Evolutionary conservation across 164 flowering plant species (phyloP).

Genomic region (Paratinospora sagittata): DNA sequence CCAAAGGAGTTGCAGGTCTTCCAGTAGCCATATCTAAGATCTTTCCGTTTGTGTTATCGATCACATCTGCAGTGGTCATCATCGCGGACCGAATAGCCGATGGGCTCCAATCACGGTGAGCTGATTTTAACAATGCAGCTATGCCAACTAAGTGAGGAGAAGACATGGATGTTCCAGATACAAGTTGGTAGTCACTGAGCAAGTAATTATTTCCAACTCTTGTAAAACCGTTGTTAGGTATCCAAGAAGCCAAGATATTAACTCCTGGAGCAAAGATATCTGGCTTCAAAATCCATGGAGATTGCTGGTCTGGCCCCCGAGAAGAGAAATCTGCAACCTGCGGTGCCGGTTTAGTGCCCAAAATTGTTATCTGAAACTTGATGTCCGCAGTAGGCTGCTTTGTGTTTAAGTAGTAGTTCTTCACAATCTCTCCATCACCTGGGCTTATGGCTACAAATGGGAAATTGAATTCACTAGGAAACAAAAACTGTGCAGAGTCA

Average conservation of each 20-base stretch:
- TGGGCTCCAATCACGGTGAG: slow-evolving; percentile 10
- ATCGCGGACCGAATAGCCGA: slow-evolving; percentile 15
- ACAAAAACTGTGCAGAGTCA: slow-evolving; percentile 2
- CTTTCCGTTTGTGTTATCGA: slow-evolving; percentile 12
- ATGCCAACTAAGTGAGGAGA: slow-evolving; percentile 11
- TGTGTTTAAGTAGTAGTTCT: slow-evolving; percentile 14
- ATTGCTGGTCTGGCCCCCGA: slow-evolving; percentile 20
- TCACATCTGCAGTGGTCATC: slow-evolving; percentile 15
- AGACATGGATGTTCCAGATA: slow-evolving; percentile 13
- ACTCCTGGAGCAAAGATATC: slow-evolving; percentile 36
- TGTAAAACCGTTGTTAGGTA: neutral
- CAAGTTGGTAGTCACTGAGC: slow-evolving; percentile 1
- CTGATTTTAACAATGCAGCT: slow-evolving; percentile 12
- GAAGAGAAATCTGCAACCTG: slow-evolving; percentile 34
- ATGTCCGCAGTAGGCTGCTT: slow-evolving; percentile 14
- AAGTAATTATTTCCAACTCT: neutral
- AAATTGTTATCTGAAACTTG: slow-evolving; percentile 21
- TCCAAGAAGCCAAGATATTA: slow-evolving; percentile 30
- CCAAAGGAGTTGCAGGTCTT: slow-evolving; percentile 26
- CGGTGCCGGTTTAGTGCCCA: slow-evolving; percentile 31
- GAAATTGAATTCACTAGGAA: neutral
- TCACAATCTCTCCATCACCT: slow-evolving; percentile 18
- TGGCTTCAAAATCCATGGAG: slow-evolving; percentile 31
- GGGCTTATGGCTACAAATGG: slow-evolving; percentile 21
- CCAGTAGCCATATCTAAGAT: slow-evolving; percentile 18